A percentile compares a stretch with the other conserved stretches of the same genome.
These are phyloP conservation scores for Xylaria curta DNA, from an alignment of 495 filamentous ascomycete genomes.

Conservation along the genomic window DNA sequence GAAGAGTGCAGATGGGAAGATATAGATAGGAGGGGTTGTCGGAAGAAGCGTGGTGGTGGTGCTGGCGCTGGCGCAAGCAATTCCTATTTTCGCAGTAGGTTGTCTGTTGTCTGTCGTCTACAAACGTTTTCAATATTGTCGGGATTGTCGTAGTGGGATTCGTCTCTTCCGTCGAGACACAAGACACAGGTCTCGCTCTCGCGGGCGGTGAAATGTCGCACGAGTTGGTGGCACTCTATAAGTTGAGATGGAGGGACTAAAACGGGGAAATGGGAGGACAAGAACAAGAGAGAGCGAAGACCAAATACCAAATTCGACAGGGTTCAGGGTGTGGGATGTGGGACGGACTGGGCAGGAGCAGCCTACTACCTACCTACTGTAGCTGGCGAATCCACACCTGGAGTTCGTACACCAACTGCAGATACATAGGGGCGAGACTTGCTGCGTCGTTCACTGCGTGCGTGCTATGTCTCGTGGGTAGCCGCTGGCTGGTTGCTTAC, in stretches of 20 bases:
- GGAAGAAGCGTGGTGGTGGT: neutral
- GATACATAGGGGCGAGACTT: neutral
- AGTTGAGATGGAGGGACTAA: conserved; percentile 31
- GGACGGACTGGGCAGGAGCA: conserved; percentile 14
- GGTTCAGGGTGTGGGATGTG: conserved; percentile 21
- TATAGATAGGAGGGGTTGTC: conserved; percentile 15
- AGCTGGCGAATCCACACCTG: neutral
- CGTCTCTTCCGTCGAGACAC: conserved; percentile 31
- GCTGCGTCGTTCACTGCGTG: neutral
- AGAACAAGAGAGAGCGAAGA: conserved; percentile 22
- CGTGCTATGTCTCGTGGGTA: neutral
- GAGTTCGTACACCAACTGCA: too few species aligned
- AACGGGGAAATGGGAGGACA: conserved; percentile 31
- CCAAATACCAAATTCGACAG: conserved; percentile 23
- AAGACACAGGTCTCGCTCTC: conserved; percentile 32
- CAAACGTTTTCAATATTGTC: conserved; percentile 2
- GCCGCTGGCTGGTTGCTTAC: neutral
- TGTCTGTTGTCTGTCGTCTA: neutral
- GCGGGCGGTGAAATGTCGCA: conserved; percentile 32
- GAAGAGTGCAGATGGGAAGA: conserved; percentile 1
- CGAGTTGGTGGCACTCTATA: conserved; percentile 17
- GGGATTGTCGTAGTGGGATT: conserved; percentile 17
- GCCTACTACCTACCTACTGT: too few species aligned
- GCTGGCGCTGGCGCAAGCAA: conserved; percentile 4
- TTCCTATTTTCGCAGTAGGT: neutral